Base-by-base conservation (phyloP, 1,284 basidiomycete species). In the Ustilago lituana region DNA sequence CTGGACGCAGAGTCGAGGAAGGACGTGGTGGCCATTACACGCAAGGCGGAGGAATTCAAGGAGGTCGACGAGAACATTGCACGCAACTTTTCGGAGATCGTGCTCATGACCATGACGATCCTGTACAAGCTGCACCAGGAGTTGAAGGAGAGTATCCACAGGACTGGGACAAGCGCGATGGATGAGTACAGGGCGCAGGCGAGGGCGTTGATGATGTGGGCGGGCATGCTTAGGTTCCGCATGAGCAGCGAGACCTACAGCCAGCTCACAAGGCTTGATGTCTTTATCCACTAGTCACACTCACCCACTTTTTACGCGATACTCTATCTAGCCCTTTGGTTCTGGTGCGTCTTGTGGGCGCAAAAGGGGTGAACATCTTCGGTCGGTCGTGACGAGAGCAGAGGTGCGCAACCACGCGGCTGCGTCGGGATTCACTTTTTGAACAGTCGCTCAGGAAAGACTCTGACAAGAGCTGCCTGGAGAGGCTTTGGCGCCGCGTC, bases 91-190 rank as follows among this genome's bases (percentile, higher is more conserved):
- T 92, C 93, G 78, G 88, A 89, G 5, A 91, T 96, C 80, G 87
- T 98, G 33, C 88, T 93, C 24, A 87, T 94, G 51, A 91, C 91
- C n/a, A 98, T 98, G 95, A 92, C 94, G 79, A 89, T 90, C 23
- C 87, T 98, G 24, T 90, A 91, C 65, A 74, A 77, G 48, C 62
- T 81, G 56, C 76, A 80, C 43, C 66, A 72, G 43, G 64, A 60
- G 52, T 64, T 80, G 46, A 79, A 81, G 77, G 59, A 73, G 32
- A 74, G 76, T n/a, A 57, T 70, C 27, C 74, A 70, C 40, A 54
- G 75, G 10, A 67, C 69, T 44, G 63, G 59, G 10, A 70, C 65
- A 5, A 56, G 58, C 19, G 62, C 66, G n/a, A 68, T 81, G 65
- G 61, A 67, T 26, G 78, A 81, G 45, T 72, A 80, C 49, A 52